Evolutionary conservation across 352 stramenopile species (phyloP).

Genomic region (Phytophthora cryptogea): DNA sequence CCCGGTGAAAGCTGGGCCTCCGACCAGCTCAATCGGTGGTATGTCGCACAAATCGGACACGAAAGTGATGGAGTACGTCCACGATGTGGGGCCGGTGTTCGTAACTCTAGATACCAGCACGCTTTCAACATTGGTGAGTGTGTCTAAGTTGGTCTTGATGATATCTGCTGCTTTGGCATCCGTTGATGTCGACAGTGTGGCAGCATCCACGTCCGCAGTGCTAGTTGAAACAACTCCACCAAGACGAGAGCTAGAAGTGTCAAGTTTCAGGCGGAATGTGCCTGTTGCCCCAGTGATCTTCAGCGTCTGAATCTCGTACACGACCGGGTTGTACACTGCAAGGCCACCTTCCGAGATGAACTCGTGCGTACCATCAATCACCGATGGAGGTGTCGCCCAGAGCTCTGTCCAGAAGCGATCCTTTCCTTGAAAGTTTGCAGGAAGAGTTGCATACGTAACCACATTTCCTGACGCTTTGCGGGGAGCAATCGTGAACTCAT

Average conservation of each 20-base stretch:
- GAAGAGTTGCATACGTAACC: slow-evolving; percentile 86
- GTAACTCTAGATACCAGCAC: slow-evolving; percentile 75
- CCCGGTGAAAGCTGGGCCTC: slow-evolving; percentile 45
- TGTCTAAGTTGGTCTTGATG: slow-evolving; percentile 86
- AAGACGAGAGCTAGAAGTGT: slow-evolving; percentile 65
- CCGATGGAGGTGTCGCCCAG: slow-evolving; percentile 78
- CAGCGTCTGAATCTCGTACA: slow-evolving; percentile 92
- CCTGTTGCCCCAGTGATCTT: slow-evolving; percentile 64
- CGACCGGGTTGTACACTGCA: slow-evolving; percentile 89
- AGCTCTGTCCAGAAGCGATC: slow-evolving; percentile 97
- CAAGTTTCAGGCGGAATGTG: slow-evolving; percentile 74
- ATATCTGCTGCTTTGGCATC: slow-evolving; percentile 65
- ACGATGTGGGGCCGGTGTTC: slow-evolving; percentile 35
- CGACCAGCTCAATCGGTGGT: slow-evolving; percentile 63
- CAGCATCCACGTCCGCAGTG: slow-evolving; percentile 50
- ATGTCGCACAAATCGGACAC: slow-evolving; percentile 85
- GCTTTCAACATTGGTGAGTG: slow-evolving; percentile 80
- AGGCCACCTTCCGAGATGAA: slow-evolving; percentile 93
- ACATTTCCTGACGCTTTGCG: slow-evolving; percentile 92
- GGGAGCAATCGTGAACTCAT: slow-evolving; percentile 95
- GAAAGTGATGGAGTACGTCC: slow-evolving; percentile 89
- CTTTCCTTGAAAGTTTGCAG: slow-evolving; percentile 82
- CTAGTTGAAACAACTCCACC: slow-evolving; percentile 51
- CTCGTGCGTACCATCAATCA: slow-evolving; percentile 88
- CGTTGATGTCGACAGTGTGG: slow-evolving; percentile 34